These are phyloP conservation scores for Cenchrus americanus DNA, from an alignment of 176 grass and related monocot species.

Conservation along the genomic window DNA sequence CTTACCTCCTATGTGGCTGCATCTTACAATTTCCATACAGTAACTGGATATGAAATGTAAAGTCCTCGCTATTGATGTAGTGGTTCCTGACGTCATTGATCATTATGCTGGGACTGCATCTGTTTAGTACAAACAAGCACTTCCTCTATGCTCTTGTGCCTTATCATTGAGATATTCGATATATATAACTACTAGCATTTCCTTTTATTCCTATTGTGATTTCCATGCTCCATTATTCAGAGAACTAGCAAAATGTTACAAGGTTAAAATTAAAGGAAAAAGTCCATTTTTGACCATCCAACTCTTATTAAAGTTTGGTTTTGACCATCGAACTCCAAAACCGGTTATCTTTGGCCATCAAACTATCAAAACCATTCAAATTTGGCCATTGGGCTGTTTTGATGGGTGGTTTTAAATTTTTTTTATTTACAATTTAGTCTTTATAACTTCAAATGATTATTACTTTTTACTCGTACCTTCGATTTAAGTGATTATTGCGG, in stretches of 20 bases:
- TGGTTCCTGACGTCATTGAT: not conserved
- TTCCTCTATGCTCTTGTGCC: not conserved
- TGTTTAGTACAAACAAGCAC: not conserved
- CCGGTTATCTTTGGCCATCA: too few relatives aligned
- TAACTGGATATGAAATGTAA: not conserved
- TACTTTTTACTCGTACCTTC: too few relatives aligned
- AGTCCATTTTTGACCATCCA: too few relatives aligned
- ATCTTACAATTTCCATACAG: not conserved
- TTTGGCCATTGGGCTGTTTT: too few relatives aligned
- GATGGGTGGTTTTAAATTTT: too few relatives aligned
- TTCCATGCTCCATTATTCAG: not conserved
- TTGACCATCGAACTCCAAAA: too few relatives aligned
- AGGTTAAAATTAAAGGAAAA: conserved; percentile 5
- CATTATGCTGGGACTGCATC: not conserved
- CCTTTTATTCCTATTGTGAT: not conserved
- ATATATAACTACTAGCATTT: not conserved
- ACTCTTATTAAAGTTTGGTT: too few relatives aligned
- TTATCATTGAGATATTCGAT: not conserved
- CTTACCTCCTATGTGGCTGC: not conserved
- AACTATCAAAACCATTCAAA: too few relatives aligned
- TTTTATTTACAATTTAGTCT: too few relatives aligned
- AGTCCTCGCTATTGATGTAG: not conserved
- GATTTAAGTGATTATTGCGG: too few relatives aligned
- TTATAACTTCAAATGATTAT: too few relatives aligned
- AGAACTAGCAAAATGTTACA: not conserved